Conservation (phyloP, 257 asterid genomes). For the Nicotiana attenuata region DNA sequence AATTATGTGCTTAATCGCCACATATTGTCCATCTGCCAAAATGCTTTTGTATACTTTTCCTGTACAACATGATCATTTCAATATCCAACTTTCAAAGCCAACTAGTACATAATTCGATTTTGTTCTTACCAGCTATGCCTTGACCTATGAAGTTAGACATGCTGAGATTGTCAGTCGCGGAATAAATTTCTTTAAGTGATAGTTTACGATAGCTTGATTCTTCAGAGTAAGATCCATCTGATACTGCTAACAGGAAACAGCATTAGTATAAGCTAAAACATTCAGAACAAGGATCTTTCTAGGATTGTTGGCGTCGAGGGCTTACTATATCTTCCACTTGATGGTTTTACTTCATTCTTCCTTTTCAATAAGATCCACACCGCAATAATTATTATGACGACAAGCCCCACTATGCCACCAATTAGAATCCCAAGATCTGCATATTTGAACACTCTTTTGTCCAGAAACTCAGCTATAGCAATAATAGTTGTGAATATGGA, state of each 20-base stretch:
- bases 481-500: background rate
- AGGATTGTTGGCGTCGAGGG: background rate
- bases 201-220: conserved; percentile 33
- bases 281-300: background rate
- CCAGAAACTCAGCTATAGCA: background rate
- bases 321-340: conserved; percentile 28
- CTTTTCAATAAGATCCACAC: conserved; percentile 27
- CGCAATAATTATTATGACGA: conserved; percentile 15
- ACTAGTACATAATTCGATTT: background rate
- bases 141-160: conserved; percentile 72
- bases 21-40: conserved; percentile 36
- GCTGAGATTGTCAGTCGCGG: conserved; percentile 55
- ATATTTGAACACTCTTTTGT: background rate
- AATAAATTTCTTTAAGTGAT: conserved; percentile 41
- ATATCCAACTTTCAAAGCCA: background rate
- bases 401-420: conserved; percentile 37
- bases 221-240: conserved; percentile 22
- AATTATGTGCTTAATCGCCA: conserved; percentile 71
- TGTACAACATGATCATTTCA: conserved; percentile 18
- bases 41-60: conserved; percentile 76
- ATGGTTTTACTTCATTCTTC: conserved; percentile 17
- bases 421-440: conserved; percentile 41
- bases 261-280: conserved; percentile 1
- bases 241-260: conserved; percentile 14
- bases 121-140: conserved; percentile 64